Evolutionary conservation across 2,329 filamentous ascomycete genomes (phyloP), one percentile per base, ranked within the genome.

Genomic region (Chaetomium globosum): DNA sequence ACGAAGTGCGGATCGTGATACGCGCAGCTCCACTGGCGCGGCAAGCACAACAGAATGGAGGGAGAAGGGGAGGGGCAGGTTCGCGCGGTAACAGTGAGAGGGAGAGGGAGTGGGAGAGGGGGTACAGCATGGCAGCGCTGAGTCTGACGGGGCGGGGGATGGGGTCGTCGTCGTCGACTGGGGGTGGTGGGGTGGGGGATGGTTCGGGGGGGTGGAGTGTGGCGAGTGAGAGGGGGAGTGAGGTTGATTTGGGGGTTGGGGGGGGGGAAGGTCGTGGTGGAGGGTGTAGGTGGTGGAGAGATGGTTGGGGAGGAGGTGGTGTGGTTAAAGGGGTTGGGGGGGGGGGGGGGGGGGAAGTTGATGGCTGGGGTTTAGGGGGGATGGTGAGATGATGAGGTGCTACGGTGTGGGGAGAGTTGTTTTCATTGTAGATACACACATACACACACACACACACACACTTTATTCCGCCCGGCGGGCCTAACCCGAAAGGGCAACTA

Each of bases 171-270:
- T 71, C 67, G 28, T 69, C 67, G n/a, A 72, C 73, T 39, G 67
- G 68, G 2, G 66, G 58, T 26, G n/a, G 31, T 19, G 4, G 49
- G 23, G 10, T 26, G 49, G 49, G 28, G 4, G 4, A 7, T 8
- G 4, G 21, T 16, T 3, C 57, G 1, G 31, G 46, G n/a, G 58
- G 19, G 19, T 76, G 75, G 75, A 75, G 74, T 63, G 70, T 71
- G 28, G 70, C 69, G 9, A 75, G 74, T 60, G 73, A 76, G 63
- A 70, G 63, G 46, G 65, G 67, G 19, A 72, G 71, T 53, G 57
- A 64, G 91, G 8, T 83, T 51, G 48, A 23, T 26, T 59, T 3
- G 54, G 59, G 51, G 56, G 57, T 9, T 16, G 52, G 54, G 55
- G 33, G 33, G 9, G 9, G 5, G 7, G 5, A 10, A 2, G 33